Evolutionary conservation across 2,329 filamentous ascomycete genomes (phyloP).

Genomic region (Calonectria naviculata): DNA sequence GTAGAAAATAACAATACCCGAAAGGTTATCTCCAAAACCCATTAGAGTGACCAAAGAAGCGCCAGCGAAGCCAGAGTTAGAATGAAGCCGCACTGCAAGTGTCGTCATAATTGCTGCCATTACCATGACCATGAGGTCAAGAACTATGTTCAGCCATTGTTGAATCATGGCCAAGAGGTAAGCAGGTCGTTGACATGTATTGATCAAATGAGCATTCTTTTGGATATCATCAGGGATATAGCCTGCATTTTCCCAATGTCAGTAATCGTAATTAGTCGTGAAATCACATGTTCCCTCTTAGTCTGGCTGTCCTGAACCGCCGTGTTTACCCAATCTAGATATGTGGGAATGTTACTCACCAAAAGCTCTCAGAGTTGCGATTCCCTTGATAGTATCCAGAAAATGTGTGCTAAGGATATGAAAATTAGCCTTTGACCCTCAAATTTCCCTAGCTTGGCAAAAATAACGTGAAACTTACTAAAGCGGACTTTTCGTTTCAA

Average conservation of each 20-base stretch:
- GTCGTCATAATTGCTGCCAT: conserved; percentile 60
- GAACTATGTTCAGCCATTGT: conserved; percentile 64
- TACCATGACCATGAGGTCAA: conserved; percentile 61
- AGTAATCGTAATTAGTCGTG: too few relatives aligned
- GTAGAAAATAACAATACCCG: conserved; percentile 45
- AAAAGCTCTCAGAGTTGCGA: conserved; percentile 67
- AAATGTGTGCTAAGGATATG: conserved; percentile 52
- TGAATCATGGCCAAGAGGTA: conserved; percentile 70
- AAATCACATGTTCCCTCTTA: too few relatives aligned
- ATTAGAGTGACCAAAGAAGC: conserved; percentile 53
- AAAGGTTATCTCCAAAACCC: conserved; percentile 40
- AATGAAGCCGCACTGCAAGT: conserved; percentile 56
- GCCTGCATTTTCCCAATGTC: not conserved
- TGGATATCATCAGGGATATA: not conserved
- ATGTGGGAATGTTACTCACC: conserved; percentile 56
- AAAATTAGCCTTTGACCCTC: not conserved
- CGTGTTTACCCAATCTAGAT: too few relatives aligned
- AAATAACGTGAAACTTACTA: conserved; percentile 45
- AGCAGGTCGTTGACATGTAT: conserved; percentile 66
- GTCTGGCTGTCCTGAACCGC: too few relatives aligned
- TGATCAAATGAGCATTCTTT: conserved; percentile 45
- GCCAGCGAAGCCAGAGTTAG: conserved; percentile 51
- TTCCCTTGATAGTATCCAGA: conserved; percentile 63
- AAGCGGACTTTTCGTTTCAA: conserved; percentile 67
- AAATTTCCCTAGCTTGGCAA: rapidly evolving